Base-by-base conservation (phyloP, 169 alveolate species). In the Eimeria necatrix region DNA sequence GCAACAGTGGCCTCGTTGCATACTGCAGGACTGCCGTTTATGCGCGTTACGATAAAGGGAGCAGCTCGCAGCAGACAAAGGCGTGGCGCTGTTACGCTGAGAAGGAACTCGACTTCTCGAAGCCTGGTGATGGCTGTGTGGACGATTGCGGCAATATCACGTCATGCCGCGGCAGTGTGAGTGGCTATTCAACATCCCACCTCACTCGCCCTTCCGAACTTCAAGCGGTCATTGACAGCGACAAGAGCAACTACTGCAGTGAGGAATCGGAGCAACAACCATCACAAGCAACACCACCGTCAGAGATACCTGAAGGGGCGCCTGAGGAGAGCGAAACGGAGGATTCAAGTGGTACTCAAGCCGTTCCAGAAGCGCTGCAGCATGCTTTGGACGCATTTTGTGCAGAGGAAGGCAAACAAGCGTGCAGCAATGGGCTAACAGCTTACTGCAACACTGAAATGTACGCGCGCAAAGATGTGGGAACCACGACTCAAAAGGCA, bases 41-140 rank as follows among this genome's bases (percentile, higher is more conserved):
- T 46, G 86, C 86, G 22, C 61, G 86, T 8, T 20, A 48, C 49
- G 86, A 76, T 61, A 52, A n/a, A n/a, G 86, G 86, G 4, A 76
- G 16, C 10, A 24, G 64, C 0, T 76, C 86, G 9, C 86, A 76
- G 48, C 46, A 16, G 64, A 61, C 16, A 24, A 59, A 61, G 64
- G 86, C 46, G 10, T 76, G 86, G 86, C 86, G 86, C 22, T 76
- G 86, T 20, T 76, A 20, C 22, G 20, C 61, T 7, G 64, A 48
- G 86, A 61, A 76, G 20, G 86, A 32, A 61, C 86, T 76, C n/a
- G 86, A 76, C 59, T 74, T 74, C 60, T 24, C 10, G 46, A 46
- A 46, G 18, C 41, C 85, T 16, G 61, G 85, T 18, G 60, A 46
- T 41, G 85, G 59, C 24, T 74, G 85, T 16, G 85, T 74, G 32